Evolutionary conservation across 345 rosid genomes (phyloP).

Genomic region (Brassica carinata): DNA sequence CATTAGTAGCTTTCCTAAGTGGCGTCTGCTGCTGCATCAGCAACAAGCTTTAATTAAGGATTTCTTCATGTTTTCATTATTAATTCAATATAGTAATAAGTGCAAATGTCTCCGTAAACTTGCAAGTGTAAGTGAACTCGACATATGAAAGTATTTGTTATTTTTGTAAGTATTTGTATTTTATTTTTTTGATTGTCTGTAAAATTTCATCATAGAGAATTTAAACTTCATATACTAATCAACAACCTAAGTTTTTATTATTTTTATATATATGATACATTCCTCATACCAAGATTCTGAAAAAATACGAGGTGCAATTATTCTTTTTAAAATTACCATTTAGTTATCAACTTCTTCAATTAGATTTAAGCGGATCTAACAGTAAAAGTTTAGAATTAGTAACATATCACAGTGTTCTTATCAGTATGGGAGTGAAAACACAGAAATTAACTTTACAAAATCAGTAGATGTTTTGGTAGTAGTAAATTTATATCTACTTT

Average conservation of each 20-base stretch:
- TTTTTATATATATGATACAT: too few species aligned
- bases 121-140: background rate
- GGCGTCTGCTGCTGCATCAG: slow-evolving; percentile 73
- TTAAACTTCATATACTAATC: background rate
- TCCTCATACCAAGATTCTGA: too few species aligned
- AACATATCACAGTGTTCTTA: background rate
- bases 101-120: background rate
- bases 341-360: background rate
- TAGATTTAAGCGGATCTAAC: background rate
- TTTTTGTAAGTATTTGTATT: background rate
- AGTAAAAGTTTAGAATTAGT: background rate
- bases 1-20: slow-evolving; percentile 58
- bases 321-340: background rate
- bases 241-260: too few species aligned
- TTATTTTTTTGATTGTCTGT: background rate
- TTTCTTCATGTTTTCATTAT: slow-evolving; percentile 6
- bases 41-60: slow-evolving; percentile 41
- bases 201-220: background rate
- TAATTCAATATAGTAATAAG: background rate
- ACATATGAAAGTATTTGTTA: background rate
- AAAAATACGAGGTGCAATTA: too few species aligned
- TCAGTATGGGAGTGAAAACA: background rate
- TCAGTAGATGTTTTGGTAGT: too few species aligned
- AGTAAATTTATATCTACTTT: too few species aligned
- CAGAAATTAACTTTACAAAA: too few species aligned